Evolutionary conservation across 768 basidiomycete species (phyloP), one percentile per base, ranked within the genome.

Genomic region (Podaxis rugospora): DNA sequence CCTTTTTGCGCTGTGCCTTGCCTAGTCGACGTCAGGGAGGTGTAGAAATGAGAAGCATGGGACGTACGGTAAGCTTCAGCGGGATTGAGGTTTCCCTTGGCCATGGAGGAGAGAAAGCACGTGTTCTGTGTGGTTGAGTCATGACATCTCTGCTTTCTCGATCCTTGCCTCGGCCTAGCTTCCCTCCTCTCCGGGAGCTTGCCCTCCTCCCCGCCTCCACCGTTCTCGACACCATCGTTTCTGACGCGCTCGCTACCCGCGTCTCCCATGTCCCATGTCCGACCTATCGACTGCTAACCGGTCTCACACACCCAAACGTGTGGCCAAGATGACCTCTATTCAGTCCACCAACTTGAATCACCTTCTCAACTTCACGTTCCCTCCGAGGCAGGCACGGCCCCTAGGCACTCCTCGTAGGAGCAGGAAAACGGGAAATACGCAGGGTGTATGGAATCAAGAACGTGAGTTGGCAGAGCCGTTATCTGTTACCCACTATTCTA

Each of bases 291-390:
- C 64, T 44, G 57, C 71, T 56, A 63, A 73, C 55, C 73, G 71
- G 61, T 67, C 76, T 54, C 66, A 74, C 46, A 80, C 77, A 57
- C 76, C 83, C 63, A 86, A 86, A 74, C 86, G 87, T 69, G 71
- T 80, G 46, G 71, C 80, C 64, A 90, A 92, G 84, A 88, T 86
- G 83, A 79, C 84, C 42, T 79, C 86, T 23, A 78, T 78, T 64
- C 86, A 89, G 75, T 78, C 83, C 62, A 69, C 80, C 71, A 78
- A 80, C 65, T 64, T 89, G 68, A 91, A 92, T 70, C 89, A 96
- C 77, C 87, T 97, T 55, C 89, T 98, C 70, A 96, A 93, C 72
- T 98, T 98, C 75, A 87, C 90, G 4, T 80, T 98, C 27, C 95
- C 96, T 66, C 94, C 95, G 16, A 81, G 95, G 70, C 89, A 93